Base-by-base conservation (phyloP, 1,284 basidiomycete species). In the Pterulicium gracile region DNA sequence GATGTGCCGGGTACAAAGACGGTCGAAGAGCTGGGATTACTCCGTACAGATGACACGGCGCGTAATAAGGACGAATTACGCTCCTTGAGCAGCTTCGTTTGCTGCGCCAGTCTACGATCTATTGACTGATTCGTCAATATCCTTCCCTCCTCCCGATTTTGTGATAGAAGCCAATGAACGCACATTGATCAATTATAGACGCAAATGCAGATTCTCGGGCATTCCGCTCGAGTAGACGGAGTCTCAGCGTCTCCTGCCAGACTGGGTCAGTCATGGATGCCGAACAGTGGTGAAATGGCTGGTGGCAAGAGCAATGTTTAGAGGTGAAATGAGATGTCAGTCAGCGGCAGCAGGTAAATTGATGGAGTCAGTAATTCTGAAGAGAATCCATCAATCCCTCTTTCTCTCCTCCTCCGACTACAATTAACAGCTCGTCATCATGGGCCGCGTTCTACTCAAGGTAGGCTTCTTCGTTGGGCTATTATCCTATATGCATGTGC, bases 401-500 rank as follows among this genome's bases (percentile, higher is more conserved):
- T 40, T 22, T 24, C 47, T 42, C 23, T 45, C 47, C 46, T 48
- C 44, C 42, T 24, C 48, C 24, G 20, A 7, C n/a, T 24, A 17
- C n/a, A 42, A 15, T 34, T 20, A 32, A 46, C 47, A 23, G 23
- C 40, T 39, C 36, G 27, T 34, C 47, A 40, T 42, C 49, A 88
- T 89, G 86, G 85, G 87, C 59, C 83, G 86, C 56, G 94, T 97
- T 58, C 77, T 98, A 48, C 82, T 98, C 65, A 98, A 98, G 82
- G 94, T 94, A 49, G 44, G 66, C 58, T 7, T 20, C n/a, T n/a
- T n/a, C n/a, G n/a, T n/a, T n/a, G n/a, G 13, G 24, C 39, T 23
- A 15, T 34, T 49, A 14, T 40, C 24, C 32, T 35, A 45, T 40
- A 21, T 43, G 10, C 23, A 46, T 21, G 44, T 24, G 24, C 42